Evolutionary conservation across 192 early-diverging fungal species (phyloP).

Genomic region (Cladochytrium replicatum): DNA sequence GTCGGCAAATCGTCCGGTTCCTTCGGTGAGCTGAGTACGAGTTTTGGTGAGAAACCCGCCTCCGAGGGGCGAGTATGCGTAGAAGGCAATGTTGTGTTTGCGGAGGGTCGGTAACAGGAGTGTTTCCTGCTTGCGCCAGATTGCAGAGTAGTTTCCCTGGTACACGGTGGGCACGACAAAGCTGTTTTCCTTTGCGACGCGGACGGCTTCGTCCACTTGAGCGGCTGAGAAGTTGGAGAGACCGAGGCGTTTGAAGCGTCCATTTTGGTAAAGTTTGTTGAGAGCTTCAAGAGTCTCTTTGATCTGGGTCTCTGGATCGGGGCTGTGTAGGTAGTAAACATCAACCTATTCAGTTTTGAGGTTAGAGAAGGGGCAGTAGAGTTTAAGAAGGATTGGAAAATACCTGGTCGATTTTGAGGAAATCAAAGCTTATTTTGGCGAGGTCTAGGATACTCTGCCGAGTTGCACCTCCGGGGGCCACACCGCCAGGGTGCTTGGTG

Average conservation of each 20-base stretch:
- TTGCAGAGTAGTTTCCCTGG: slow-evolving; percentile 24
- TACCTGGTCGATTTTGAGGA: slow-evolving; percentile 15
- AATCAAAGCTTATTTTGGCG: slow-evolving; percentile 12
- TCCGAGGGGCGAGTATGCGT: slow-evolving; percentile 12
- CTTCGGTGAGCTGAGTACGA: not conserved
- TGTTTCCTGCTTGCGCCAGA: slow-evolving; percentile 13
- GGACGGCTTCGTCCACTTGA: slow-evolving; percentile 12
- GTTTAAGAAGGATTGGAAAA: not conserved
- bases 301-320: slow-evolving; percentile 24
- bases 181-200: slow-evolving; percentile 6
- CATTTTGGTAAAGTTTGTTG: slow-evolving; percentile 25
- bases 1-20: no score
- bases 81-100: slow-evolving; percentile 14
- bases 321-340: slow-evolving; percentile 32
- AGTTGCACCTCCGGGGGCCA: slow-evolving; percentile 3
- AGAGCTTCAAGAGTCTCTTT: slow-evolving; percentile 30
- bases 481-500: slow-evolving; percentile 23
- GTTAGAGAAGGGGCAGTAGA: not conserved
- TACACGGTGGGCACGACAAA: slow-evolving; percentile 14
- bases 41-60: slow-evolving; percentile 15
- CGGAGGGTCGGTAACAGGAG: slow-evolving; percentile 12
- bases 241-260: slow-evolving; percentile 20
- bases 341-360: no score
- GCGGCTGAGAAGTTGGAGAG: slow-evolving; percentile 13
- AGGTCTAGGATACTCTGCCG: slow-evolving; percentile 5